These are phyloP conservation scores for Penicillium sp. DNA, from an alignment of 2,329 filamentous ascomycete genomes.

Conservation along the genomic window DNA sequence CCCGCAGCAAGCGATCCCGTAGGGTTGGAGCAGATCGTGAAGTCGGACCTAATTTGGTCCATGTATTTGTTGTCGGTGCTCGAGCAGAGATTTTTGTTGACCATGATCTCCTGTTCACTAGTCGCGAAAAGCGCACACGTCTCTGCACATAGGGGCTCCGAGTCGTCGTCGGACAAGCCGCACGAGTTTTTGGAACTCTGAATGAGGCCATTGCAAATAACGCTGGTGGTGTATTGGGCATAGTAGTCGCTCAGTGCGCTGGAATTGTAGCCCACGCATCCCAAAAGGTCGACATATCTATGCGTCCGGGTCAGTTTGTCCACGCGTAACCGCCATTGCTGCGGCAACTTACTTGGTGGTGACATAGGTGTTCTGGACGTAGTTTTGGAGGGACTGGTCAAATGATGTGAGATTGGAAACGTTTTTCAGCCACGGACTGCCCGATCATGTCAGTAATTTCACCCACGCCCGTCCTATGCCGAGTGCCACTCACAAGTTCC, in stretches of 20 bases:
- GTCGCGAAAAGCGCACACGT: slow-evolving; percentile 69
- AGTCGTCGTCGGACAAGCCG: slow-evolving; percentile 60
- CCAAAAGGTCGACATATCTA: slow-evolving; percentile 79
- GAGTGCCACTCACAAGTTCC: slow-evolving; percentile 60
- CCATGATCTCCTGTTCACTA: slow-evolving; percentile 81
- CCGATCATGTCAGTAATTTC: slow-evolving; percentile 24
- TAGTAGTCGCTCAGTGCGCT: slow-evolving; percentile 79
- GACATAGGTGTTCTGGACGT: slow-evolving; percentile 73
- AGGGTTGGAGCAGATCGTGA: slow-evolving; percentile 82
- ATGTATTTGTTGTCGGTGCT: slow-evolving; percentile 64
- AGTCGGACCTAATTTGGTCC: slow-evolving; percentile 83
- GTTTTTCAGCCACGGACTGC: slow-evolving; percentile 78
- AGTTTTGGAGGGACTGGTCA: slow-evolving; percentile 68
- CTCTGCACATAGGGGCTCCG: slow-evolving; percentile 80
- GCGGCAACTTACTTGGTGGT: slow-evolving; percentile 65
- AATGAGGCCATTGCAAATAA: slow-evolving; percentile 90
- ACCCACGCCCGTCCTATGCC: not conserved
- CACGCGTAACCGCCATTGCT: not conserved
- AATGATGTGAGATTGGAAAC: slow-evolving; percentile 76
- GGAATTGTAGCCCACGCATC: slow-evolving; percentile 74
- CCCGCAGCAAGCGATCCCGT: slow-evolving; percentile 70
- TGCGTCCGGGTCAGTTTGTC: slow-evolving; percentile 9
- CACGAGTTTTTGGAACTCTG: slow-evolving; percentile 80
- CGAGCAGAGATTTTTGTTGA: slow-evolving; percentile 70
- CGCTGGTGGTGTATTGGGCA: slow-evolving; percentile 86